Evolutionary conservation across 768 basidiomycete genomes (phyloP), one percentile per base, ranked within the genome.

Genomic region (Termitomyces sp.): DNA sequence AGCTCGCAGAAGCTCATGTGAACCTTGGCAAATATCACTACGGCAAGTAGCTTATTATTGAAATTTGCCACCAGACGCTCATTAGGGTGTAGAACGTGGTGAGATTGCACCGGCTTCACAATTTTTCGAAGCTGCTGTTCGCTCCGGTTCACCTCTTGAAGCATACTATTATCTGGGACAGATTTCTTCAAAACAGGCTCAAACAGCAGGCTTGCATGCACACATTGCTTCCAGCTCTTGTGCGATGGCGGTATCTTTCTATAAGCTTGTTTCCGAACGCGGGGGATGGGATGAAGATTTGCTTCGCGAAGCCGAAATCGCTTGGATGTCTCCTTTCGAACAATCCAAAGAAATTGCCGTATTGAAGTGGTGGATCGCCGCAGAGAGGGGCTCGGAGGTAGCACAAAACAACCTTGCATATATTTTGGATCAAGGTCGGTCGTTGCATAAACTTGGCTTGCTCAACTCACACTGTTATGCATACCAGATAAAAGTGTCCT

Each of bases 341-440:
- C 75, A 83, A 41, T 90, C 89, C 31, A 86, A 85, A 64, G 86
- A 93, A 59, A 79, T 82, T 50, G 96, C 96, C 2, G 85, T 98
- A 73, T 72, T 98, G 31, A 86, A 89, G 45, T 99, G 97, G 93
- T 92, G 88, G 89, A 81, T 97, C 48, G 92, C 94, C 31, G 93
- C 92, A 9, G 97, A 99, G 73, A 74, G 91, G 56, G 97, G 97
- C 0, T 88, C 81, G 25, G 97, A 99, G 70, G 78, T 86, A 25
- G 95, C 92, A 2, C 96, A 98, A 73, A 98, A 94, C 64, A 98
- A 99, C 64, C 73, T 99, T 16, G 97, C 94, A 0, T 95, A 85
- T 68, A 78, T 94, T 50, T 75, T 98, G 56, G 96, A 98, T 66
- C 91, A 94, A 80, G 93, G 95, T 89, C 49, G 42, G 79, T 67